These are phyloP conservation scores for Ganoderma sinense DNA, from an alignment of 1,284 basidiomycete species.

Conservation along the genomic window DNA sequence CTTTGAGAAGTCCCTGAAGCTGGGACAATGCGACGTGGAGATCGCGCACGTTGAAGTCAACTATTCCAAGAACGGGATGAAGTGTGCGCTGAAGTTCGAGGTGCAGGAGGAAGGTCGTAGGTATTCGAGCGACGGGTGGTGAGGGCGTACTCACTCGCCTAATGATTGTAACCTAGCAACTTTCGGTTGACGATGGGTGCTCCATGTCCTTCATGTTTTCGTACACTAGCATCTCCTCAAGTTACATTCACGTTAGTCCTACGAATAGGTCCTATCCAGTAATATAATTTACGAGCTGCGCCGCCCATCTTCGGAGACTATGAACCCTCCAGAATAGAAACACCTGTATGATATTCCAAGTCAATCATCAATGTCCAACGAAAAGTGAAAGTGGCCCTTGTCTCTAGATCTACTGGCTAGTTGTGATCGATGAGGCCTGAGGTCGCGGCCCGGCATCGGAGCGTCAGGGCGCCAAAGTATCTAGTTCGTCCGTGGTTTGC, in stretches of 20 bases:
- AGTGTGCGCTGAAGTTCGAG: constrained; percentile 50
- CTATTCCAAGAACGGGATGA: constrained; percentile 51
- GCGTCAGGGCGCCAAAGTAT: too few species aligned
- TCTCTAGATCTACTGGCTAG: too few species aligned
- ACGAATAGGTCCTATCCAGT: not conserved
- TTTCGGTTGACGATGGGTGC: not conserved
- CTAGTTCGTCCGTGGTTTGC: too few species aligned
- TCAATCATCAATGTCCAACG: too few species aligned
- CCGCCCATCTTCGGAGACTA: not conserved
- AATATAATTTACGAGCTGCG: not conserved
- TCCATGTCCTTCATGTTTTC: not conserved
- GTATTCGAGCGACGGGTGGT: constrained; percentile 1
- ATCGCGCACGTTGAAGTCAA: constrained; percentile 45
- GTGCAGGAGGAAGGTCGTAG: constrained; percentile 39
- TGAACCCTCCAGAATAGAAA: too few species aligned
- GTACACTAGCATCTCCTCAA: not conserved
- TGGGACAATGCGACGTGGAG: constrained; percentile 30
- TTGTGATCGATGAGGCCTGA: too few species aligned
- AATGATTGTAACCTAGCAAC: not conserved
- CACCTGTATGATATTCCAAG: too few species aligned
- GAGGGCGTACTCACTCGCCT: not conserved
- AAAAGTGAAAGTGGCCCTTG: too few species aligned
- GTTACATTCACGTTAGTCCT: not conserved
- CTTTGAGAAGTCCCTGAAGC: constrained; percentile 47
- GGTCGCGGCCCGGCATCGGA: too few species aligned